These are phyloP conservation scores for Ceratocystis ficicola DNA, from an alignment of 2,329 filamentous ascomycete genomes.

Conservation along the genomic window DNA sequence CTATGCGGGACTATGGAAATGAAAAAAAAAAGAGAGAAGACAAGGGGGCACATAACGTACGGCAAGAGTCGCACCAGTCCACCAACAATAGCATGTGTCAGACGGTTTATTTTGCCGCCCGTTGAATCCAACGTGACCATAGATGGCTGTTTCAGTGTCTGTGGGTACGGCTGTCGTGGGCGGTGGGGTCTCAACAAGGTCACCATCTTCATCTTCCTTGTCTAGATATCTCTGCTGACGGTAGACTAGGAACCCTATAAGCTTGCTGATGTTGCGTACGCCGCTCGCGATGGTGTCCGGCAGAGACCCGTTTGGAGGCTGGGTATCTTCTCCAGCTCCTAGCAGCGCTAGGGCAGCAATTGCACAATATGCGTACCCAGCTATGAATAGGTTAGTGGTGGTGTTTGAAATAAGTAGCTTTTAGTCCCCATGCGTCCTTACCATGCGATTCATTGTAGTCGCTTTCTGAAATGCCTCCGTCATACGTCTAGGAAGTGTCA, in stretches of 20 bases:
- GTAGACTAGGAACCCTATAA: conserved; percentile 47
- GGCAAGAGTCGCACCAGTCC: conserved; percentile 58
- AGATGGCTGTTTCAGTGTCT: conserved; percentile 10
- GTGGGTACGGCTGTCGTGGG: conserved; percentile 14
- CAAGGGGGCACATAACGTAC: conserved; percentile 28
- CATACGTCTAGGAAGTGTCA: conserved; percentile 50
- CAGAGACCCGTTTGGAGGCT: conserved; percentile 11
- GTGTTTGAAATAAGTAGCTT: conserved; percentile 29
- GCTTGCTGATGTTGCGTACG: conserved; percentile 27
- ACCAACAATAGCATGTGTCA: conserved; percentile 94
- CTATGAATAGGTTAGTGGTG: conserved; percentile 27
- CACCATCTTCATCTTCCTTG: conserved; percentile 36
- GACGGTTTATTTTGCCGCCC: conserved; percentile 82
- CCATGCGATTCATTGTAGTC: conserved; percentile 73
- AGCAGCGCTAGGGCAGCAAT: conserved; percentile 66
- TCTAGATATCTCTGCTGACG: conserved; percentile 52
- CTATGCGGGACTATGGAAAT: neutral
- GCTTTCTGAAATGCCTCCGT: conserved; percentile 71
- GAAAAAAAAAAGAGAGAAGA: conserved; percentile 34
- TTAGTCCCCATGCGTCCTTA: conserved; percentile 30
- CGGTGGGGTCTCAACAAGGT: conserved; percentile 22
- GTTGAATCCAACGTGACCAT: conserved; percentile 62
- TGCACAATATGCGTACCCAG: conserved; percentile 84
- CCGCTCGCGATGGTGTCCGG: conserved; percentile 27
- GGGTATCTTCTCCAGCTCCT: conserved; percentile 31